Percentiles rank a stretch among this genome's conserved stretches.
phyloP scores from a whole-genome alignment of 192 early-diverging fungal species.

The Umbelopsis vinacea region DNA sequence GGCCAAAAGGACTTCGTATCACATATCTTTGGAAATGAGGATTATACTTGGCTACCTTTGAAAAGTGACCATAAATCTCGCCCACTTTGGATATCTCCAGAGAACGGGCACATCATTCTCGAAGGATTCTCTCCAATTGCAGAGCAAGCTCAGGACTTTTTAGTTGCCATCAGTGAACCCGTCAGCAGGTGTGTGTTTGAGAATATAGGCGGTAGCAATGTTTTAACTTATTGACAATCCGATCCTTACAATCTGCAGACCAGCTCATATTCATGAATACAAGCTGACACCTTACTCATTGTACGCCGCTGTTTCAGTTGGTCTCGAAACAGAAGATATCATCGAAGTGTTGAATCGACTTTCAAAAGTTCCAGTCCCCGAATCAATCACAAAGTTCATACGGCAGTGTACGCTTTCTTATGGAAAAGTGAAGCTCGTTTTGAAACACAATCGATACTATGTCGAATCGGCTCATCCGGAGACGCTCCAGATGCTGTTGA shows the following conservation, averaged over 20 bases:
- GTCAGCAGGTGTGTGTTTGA: conserved; percentile 69
- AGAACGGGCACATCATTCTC: conserved; percentile 83
- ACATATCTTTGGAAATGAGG: conserved; percentile 67
- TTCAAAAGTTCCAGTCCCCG: conserved; percentile 86
- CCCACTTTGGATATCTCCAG: conserved; percentile 89
- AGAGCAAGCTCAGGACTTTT: conserved; percentile 94
- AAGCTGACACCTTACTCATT: conserved; percentile 92
- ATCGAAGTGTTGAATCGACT: conserved; percentile 88
- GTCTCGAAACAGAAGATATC: conserved; percentile 89
- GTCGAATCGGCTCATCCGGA: conserved; percentile 89
- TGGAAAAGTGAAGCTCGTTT: conserved; percentile 95
- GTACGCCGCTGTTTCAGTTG: conserved; percentile 98
- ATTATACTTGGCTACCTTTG: conserved; percentile 79
- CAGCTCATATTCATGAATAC: conserved; percentile 89
- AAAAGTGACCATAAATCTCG: conserved; percentile 88
- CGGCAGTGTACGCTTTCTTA: conserved; percentile 82
- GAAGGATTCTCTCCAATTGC: conserved; percentile 98
- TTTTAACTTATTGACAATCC: neutral
- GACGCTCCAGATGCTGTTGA: conserved; percentile 77
- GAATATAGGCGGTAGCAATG: neutral
- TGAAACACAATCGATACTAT: conserved; percentile 94
- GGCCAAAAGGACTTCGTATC: conserved; percentile 53
- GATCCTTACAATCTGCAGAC: conserved; percentile 39
- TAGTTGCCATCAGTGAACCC: conserved; percentile 96
- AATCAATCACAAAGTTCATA: conserved; percentile 76